phyloP scores from a whole-genome alignment of 495 filamentous ascomycete genomes.

The Bacidia gigantensis region DNA sequence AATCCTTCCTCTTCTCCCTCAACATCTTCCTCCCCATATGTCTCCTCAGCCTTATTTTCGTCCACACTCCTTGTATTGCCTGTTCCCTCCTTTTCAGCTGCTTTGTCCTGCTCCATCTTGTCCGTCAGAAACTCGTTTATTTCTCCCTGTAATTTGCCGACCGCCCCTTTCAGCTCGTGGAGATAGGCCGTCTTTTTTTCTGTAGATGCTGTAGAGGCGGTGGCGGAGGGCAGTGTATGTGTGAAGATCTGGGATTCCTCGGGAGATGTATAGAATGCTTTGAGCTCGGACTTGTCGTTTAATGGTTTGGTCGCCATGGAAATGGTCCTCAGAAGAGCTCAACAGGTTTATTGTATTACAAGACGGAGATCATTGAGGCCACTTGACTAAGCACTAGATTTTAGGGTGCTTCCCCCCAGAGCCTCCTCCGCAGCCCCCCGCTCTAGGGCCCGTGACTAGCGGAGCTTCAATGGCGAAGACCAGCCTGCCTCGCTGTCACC shows the following conservation, averaged over 20 bases:
- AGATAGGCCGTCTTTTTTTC: constrained; percentile 54
- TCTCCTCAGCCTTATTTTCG: constrained; percentile 72
- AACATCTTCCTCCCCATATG: constrained; percentile 67
- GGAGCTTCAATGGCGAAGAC: too few species aligned
- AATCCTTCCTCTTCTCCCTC: constrained; percentile 13
- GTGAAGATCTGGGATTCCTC: constrained; percentile 32
- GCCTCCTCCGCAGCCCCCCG: too few species aligned
- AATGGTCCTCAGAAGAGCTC: too few species aligned
- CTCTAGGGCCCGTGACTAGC: too few species aligned
- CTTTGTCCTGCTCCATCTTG: constrained; percentile 83
- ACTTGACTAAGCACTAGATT: too few species aligned
- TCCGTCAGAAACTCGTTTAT: constrained; percentile 74
- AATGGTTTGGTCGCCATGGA: too few species aligned
- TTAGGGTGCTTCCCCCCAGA: too few species aligned
- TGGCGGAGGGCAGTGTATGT: constrained; percentile 25
- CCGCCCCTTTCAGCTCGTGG: constrained; percentile 43
- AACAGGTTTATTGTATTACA: too few species aligned
- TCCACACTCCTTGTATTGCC: constrained; percentile 30
- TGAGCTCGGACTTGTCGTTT: constrained; percentile 21
- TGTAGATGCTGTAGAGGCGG: constrained; percentile 22
- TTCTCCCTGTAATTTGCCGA: constrained; percentile 48
- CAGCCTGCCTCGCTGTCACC: too few species aligned
- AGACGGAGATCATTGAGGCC: too few species aligned
- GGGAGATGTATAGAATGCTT: constrained; percentile 47
- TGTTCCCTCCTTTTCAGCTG: constrained; percentile 27